A percentile compares a stretch with the other conserved stretches of the same genome.
These are phyloP conservation scores for Obelidium mucronatum DNA, from an alignment of 192 early-diverging fungal species.

Conservation along the genomic window DNA sequence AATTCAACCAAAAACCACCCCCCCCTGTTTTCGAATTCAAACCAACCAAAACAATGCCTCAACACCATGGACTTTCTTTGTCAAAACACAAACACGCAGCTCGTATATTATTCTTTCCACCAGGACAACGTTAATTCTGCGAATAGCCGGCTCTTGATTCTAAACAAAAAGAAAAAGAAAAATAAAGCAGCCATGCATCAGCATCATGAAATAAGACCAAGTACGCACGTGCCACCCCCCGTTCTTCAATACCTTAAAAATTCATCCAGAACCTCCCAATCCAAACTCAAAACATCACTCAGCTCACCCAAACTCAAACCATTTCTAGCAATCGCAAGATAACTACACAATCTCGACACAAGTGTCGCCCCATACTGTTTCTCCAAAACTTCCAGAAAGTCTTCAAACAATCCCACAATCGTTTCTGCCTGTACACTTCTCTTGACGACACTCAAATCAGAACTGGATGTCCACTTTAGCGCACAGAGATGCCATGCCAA, in stretches of 20 bases:
- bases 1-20: background rate
- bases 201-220: background rate
- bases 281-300: slow-evolving; percentile 35
- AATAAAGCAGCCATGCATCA: background rate
- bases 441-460: background rate
- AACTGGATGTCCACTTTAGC: slow-evolving; percentile 18
- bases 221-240: background rate
- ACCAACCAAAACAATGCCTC: slow-evolving; percentile 32
- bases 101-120: slow-evolving; percentile 22
- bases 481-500: slow-evolving; percentile 21
- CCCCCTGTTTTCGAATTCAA: no score
- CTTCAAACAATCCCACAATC: slow-evolving; percentile 25
- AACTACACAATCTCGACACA: slow-evolving; percentile 15
- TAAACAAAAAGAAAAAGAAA: background rate
- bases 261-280: slow-evolving; percentile 36
- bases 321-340: slow-evolving; percentile 30
- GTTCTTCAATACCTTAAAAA: slow-evolving; percentile 5
- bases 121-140: slow-evolving; percentile 10
- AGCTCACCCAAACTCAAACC: slow-evolving; percentile 35
- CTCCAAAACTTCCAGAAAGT: slow-evolving; percentile 28
- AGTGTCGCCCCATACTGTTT: slow-evolving; percentile 19
- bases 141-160: slow-evolving; percentile 29
- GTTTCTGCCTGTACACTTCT: slow-evolving; percentile 20
- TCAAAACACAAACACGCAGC: background rate
- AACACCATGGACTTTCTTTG: slow-evolving; percentile 23